Evolutionary conservation across 139 green algal genomes (phyloP), one percentile per base, ranked within the genome.

Genomic region (Dunaliella primolecta): DNA sequence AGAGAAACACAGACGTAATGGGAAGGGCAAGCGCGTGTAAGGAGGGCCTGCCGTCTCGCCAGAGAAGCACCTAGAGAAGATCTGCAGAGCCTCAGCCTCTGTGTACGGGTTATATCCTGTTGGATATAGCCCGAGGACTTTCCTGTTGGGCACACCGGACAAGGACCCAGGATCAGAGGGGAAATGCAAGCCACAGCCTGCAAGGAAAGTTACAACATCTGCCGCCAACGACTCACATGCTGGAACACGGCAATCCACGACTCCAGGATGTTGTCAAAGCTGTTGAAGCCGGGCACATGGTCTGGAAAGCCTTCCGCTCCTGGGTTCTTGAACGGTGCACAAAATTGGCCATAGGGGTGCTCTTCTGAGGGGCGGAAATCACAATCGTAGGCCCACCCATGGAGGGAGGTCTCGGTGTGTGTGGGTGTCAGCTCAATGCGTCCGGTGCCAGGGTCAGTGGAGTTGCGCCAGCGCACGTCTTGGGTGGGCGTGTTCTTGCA

Each of bases 201-300:
- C n/a, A n/a, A n/a, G n/a, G n/a, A n/a, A n/a, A n/a, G n/a, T n/a
- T n/a, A n/a, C n/a, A n/a, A n/a, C n/a, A n/a, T n/a, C n/a, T n/a
- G n/a, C n/a, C n/a, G n/a, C n/a, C n/a, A n/a, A n/a, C n/a, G n/a
- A 64, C 46, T 64, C 46, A 64, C 46, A 83, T 80, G 83, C 87
- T 95, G 91, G 84, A 96, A 93, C 46, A 96, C 94, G 30, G 90
- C 89, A 30, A 95, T 78, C 83, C 87, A 92, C 0, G 91, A 89
- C 75, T 81, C 88, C n/a, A 91, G 78, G 34, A 96, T 93, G 83
- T 94, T 94, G 84, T 96, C 93, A 75, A 95, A 96, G 46, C 33
- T 1, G 34, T 38, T 75, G 37, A 75, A 82, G 36, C 82, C 82
- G 24, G 2, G 30, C 25, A 23, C 38, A 27, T 64, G 57, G 33